Percentiles rank a stretch among this genome's conserved stretches.
Evolutionary conservation across 164 flowering plant genomes (phyloP).

Genomic region (Magnolia changhungtana): DNA sequence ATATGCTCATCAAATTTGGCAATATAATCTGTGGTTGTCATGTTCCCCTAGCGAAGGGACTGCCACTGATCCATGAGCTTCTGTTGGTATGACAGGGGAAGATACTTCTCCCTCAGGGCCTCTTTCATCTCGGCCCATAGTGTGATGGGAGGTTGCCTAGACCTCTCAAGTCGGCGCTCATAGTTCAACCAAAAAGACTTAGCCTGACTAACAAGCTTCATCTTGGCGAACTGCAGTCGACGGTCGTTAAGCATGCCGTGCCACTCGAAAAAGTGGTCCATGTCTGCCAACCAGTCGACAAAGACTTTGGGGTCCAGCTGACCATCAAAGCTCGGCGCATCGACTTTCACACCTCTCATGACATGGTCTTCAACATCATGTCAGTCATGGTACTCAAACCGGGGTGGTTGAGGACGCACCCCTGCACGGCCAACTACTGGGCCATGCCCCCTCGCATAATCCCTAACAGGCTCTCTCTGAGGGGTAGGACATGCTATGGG

Average conservation of each 20-base stretch:
- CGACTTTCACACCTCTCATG: not conserved
- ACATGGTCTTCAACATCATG: no score
- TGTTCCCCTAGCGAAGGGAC: not conserved
- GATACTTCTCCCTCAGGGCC: not conserved
- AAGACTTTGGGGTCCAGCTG: not conserved
- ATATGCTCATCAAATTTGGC: not conserved
- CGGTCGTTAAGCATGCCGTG: not conserved
- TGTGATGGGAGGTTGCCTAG: not conserved
- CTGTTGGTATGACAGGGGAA: not conserved
- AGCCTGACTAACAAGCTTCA: not conserved
- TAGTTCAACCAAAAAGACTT: not conserved
- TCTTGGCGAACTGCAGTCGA: not conserved
- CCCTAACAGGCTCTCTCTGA: no score
- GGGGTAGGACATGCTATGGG: no score
- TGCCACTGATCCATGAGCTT: not conserved
- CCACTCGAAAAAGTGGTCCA: conserved; percentile 1
- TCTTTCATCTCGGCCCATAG: not conserved
- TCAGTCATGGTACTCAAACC: no score
- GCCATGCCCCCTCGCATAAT: no score
- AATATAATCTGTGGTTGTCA: not conserved
- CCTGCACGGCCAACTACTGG: no score
- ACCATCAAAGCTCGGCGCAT: not conserved
- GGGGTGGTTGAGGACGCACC: no score
- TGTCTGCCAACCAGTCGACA: not conserved
- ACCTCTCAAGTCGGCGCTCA: not conserved